Evolutionary conservation across 352 stramenopile genomes (phyloP), one percentile per base, ranked within the genome.

Genomic region (Globisporangium uncinulatum): DNA sequence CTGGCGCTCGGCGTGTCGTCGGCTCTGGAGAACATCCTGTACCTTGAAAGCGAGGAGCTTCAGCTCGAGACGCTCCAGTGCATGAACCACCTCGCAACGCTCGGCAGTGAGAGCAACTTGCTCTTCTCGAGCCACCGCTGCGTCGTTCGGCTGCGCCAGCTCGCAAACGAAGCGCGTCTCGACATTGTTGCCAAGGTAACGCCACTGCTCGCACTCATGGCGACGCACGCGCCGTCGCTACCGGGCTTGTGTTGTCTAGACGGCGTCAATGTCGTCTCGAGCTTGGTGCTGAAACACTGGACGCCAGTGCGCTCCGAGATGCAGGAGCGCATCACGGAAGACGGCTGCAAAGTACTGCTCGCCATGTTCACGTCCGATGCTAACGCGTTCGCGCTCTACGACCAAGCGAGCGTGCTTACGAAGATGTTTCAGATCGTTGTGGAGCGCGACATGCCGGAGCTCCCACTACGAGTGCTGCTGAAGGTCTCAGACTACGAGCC

Each of bases 381-480:
- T 39, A 70, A 65, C 8, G 39, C 86, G 4, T 71, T 69, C 39
- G 15, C 69, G 5, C 59, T 83, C 2, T 89, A 77, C 36, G 69
- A 85, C 32, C 63, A 81, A 20, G 73, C 74, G 6, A 49, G 76
- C 54, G 71, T 84, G 3, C 57, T 85, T 10, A 42, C 62, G 3
- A 78, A 74, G 39, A 54, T 87, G 10, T 87, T 89, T 51, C 56
- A 54, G 3, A 75, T 87, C 14, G 67, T 83, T 0, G 56, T 71
- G 17, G 13, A 52, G 4, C 53, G 71, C 14, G 59, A 68, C 10
- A 59, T 65, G 6, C 63, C 76, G 0, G 69, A 83, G 32, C 46
- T 83, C 9, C 73, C 71, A 36, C 65, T 89, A 3, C 58, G 51
- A 2, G 69, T 89, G 4, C 61, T 89, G 1, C 67, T 70, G 3